A percentile compares a stretch with the other conserved stretches of the same genome.
phyloP scores from a whole-genome alignment of 768 basidiomycete genomes.

The Tricholoma saponaceum region DNA sequence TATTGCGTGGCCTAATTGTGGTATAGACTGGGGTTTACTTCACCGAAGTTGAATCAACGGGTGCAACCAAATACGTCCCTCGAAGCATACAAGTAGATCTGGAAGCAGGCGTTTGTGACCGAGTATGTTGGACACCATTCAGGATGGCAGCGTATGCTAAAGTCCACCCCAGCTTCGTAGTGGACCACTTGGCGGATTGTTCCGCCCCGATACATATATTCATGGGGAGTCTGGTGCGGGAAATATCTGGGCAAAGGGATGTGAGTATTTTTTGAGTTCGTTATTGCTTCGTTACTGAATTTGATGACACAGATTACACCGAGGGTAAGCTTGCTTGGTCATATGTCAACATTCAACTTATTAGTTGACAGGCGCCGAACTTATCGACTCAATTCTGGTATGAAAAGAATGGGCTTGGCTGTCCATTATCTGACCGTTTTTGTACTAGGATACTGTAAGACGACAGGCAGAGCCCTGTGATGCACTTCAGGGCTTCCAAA shows the following conservation, averaged over 20 bases:
- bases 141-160: background rate
- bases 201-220: conserved; percentile 85
- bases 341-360: conserved; percentile 5
- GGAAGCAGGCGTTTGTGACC: conserved; percentile 82
- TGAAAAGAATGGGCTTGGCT: conserved; percentile 2
- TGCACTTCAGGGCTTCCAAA: conserved; percentile 86
- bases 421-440: background rate
- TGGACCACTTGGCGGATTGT: conserved; percentile 69
- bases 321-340: conserved; percentile 52
- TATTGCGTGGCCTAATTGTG: background rate
- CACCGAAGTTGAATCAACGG: conserved; percentile 54
- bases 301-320: conserved; percentile 63
- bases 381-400: conserved; percentile 80
- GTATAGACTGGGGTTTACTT: conserved; percentile 79
- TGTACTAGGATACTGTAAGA: conserved; percentile 63
- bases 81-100: conserved; percentile 89
- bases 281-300: conserved; percentile 1
- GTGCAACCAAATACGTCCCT: conserved; percentile 75
- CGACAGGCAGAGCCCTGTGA: conserved; percentile 81
- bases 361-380: conserved; percentile 67
- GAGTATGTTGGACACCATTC: conserved; percentile 37
- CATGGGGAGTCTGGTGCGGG: conserved; percentile 64
- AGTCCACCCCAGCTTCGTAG: conserved; percentile 49
- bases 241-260: conserved; percentile 97
- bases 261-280: conserved; percentile 42